Evolutionary conservation across 495 filamentous ascomycete genomes (phyloP), one percentile per base, ranked within the genome.

Genomic region (Lophiotrema nucula): DNA sequence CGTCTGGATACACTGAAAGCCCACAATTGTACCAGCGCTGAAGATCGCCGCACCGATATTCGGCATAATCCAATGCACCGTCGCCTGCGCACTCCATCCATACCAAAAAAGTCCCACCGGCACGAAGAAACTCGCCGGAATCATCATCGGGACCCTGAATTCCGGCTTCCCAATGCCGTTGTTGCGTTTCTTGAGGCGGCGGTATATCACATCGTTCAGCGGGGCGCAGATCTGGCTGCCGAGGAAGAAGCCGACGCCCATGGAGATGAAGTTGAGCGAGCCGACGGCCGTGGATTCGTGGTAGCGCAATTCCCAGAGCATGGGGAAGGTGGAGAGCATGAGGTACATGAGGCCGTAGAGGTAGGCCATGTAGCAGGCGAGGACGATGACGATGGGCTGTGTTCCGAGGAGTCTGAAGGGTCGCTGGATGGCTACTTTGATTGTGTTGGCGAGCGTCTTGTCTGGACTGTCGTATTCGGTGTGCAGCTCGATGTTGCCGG

Each of bases 271-370:
- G 72, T 86, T 88, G 1, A 90, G 74, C 3, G 85, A 83, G 38
- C 78, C 85, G 41, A 84, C 81, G 24, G 81, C 83, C 49, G 77
- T 67, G 42, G 74, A 75, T 69, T 86, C 75, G 66, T 81, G 72
- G 75, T 90, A 90, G 24, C 74, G 74, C 3, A 53, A 41, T 10
- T 75, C 78, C 81, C 83, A 90, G 27, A 90, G 81, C 15, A 58
- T 45, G 0, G 87, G 83, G 70, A 88, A 89, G 25, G 83, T 85
- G 3, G 84, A 81, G 4, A 90, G 76, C 42, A 88, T 77, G 3
- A 91, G 80, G 63, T 90, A 90, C 74, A 85, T 83, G 15, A 88
- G 69, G 2, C 87, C 88, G 70, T 87, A 90, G 33, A 86, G 70
- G 66, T 84, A 90, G 53, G 81, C 81, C 79, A 83, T 82, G 70